phyloP scores from a whole-genome alignment of 1,284 basidiomycete species.

The Serendipita sp. region DNA sequence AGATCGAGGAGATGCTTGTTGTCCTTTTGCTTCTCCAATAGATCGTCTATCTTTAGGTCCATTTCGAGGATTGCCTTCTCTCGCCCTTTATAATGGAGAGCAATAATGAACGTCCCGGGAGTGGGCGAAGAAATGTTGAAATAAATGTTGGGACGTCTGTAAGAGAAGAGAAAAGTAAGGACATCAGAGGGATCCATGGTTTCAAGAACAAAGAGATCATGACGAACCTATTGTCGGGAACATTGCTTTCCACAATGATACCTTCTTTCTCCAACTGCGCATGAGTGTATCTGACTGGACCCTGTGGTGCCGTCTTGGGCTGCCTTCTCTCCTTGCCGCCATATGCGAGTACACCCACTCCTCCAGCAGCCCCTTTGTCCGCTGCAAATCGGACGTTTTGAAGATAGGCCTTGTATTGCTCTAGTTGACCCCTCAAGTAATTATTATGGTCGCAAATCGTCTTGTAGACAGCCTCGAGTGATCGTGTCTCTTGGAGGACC shows the following conservation, averaged over 20 bases:
- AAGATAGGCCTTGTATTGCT: slow-evolving; percentile 98
- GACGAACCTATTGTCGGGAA: slow-evolving; percentile 84
- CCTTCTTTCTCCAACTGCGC: slow-evolving; percentile 98
- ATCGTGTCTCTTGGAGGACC: slow-evolving; percentile 83
- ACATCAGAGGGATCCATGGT: not conserved
- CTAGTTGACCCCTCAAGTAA: slow-evolving; percentile 88
- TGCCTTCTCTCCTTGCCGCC: slow-evolving; percentile 96
- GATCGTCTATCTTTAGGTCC: slow-evolving; percentile 98
- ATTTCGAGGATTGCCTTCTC: slow-evolving; percentile 99
- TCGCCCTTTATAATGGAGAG: slow-evolving; percentile 96
- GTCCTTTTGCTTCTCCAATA: slow-evolving; percentile 99
- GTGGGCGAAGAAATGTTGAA: slow-evolving; percentile 97
- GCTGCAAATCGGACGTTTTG: slow-evolving; percentile 91
- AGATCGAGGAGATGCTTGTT: slow-evolving; percentile 90
- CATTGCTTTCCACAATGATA: slow-evolving; percentile 97
- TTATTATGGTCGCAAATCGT: slow-evolving; percentile 99
- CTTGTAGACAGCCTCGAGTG: slow-evolving; percentile 92
- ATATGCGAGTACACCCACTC: slow-evolving; percentile 88
- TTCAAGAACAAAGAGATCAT: not conserved
- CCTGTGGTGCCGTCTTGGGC: slow-evolving; percentile 70
- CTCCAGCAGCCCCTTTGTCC: slow-evolving; percentile 69
- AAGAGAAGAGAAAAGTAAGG: slow-evolving; percentile 1
- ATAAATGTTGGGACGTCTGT: slow-evolving; percentile 91
- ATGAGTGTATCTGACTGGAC: slow-evolving; percentile 94
- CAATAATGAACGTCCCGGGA: slow-evolving; percentile 97